A percentile compares a stretch with the other conserved stretches of the same genome.
Conservation (phyloP, 371 early-diverging fungal species). For the Rhizopus microsporus region DNA sequence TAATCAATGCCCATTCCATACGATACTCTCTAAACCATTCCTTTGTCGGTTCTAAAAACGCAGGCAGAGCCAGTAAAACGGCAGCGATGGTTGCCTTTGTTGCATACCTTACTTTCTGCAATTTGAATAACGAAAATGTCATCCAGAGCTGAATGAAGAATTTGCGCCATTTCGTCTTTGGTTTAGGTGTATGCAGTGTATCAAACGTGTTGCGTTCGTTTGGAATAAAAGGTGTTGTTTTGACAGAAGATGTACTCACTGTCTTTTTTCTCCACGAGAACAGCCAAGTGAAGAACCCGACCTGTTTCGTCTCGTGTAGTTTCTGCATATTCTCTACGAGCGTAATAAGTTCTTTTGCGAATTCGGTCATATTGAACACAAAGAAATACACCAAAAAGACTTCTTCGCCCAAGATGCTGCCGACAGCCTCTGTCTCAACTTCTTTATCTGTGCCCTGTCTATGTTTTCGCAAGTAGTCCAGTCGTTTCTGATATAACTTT, state of each 20-base stretch:
- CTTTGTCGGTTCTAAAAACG: slow-evolving; percentile 62
- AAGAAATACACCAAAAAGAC: slow-evolving; percentile 77
- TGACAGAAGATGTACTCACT: neutral
- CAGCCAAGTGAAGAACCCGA: slow-evolving; percentile 20
- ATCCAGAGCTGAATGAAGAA: slow-evolving; percentile 64
- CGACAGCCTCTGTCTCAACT: slow-evolving; percentile 21
- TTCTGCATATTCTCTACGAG: slow-evolving; percentile 57
- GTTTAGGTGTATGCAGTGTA: slow-evolving; percentile 70
- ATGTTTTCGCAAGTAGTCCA: slow-evolving; percentile 1
- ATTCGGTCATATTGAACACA: slow-evolving; percentile 75
- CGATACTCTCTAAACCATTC: slow-evolving; percentile 65
- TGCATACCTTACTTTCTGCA: slow-evolving; percentile 71
- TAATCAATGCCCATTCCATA: slow-evolving; percentile 83
- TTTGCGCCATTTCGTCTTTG: slow-evolving; percentile 52
- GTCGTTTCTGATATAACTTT: slow-evolving; percentile 24
- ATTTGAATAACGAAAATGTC: slow-evolving; percentile 57
- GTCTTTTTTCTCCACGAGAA: slow-evolving; percentile 2
- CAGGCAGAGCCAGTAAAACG: slow-evolving; percentile 64
- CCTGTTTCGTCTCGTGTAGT: slow-evolving; percentile 20
- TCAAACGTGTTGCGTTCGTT: slow-evolving; percentile 55
- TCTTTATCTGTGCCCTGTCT: neutral
- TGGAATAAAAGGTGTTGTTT: slow-evolving; percentile 30
- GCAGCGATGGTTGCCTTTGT: slow-evolving; percentile 66
- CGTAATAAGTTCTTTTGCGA: slow-evolving; percentile 62
- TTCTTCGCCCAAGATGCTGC: slow-evolving; percentile 55